These are phyloP conservation scores for Hypoxylon fragiforme DNA, from an alignment of 495 filamentous ascomycete genomes.

Conservation along the genomic window DNA sequence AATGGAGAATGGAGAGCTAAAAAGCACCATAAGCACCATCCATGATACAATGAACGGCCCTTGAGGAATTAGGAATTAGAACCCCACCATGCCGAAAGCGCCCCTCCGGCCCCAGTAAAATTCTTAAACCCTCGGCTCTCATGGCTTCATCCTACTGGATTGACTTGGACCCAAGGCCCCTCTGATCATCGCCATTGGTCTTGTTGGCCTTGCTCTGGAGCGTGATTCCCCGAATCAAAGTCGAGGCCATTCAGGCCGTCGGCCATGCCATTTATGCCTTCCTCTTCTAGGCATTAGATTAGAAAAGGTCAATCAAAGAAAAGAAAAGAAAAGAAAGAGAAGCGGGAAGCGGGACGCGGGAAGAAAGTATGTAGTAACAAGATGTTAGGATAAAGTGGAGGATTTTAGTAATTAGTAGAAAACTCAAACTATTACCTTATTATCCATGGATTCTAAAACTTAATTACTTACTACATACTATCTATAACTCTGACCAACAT, in stretches of 20 bases:
- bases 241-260: slow-evolving; percentile 20
- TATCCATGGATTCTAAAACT: neutral
- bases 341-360: neutral
- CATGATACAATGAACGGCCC: too few relatives aligned
- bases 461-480: neutral
- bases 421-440: slow-evolving; percentile 7
- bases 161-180: slow-evolving; percentile 28
- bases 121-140: slow-evolving; percentile 34
- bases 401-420: slow-evolving; percentile 16
- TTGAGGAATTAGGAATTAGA: neutral
- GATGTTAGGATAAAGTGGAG: slow-evolving; percentile 1
- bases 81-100: slow-evolving; percentile 34
- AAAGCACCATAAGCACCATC: too few relatives aligned
- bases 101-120: slow-evolving; percentile 28
- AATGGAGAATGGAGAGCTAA: too few relatives aligned
- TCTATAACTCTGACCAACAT: neutral
- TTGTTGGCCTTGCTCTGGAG: slow-evolving; percentile 26
- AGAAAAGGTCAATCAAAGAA: slow-evolving; percentile 8
- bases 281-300: slow-evolving; percentile 31
- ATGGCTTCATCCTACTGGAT: slow-evolving; percentile 35
- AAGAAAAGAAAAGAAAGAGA: slow-evolving; percentile 16
- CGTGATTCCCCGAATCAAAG: slow-evolving; percentile 36
- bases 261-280: slow-evolving; percentile 28
- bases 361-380: neutral
- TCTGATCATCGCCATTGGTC: slow-evolving; percentile 28